phyloP scores from a whole-genome alignment of 805 yeast genomes.

The Sugiyamaella marilandica region DNA sequence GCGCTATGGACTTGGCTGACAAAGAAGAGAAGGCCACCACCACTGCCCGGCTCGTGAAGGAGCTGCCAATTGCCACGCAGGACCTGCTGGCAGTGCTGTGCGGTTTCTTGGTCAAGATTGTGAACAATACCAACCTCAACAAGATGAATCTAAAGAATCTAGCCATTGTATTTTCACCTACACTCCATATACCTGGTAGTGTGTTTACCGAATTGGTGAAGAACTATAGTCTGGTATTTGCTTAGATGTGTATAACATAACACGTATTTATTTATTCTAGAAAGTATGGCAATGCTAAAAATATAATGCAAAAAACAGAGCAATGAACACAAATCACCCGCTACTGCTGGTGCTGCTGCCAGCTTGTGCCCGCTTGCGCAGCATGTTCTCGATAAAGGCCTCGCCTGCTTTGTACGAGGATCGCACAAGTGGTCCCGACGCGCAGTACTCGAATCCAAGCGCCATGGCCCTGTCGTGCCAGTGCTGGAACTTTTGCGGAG shows the following conservation, averaged over 20 bases:
- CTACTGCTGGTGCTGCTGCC: no score
- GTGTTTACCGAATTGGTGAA: conserved; percentile 55
- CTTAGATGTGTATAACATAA: background rate
- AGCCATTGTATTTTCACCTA: conserved; percentile 79
- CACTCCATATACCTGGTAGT: conserved; percentile 62
- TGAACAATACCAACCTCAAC: conserved; percentile 56
- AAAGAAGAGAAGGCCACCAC: conserved; percentile 24
- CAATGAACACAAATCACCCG: conserved; percentile 17
- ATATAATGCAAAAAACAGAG: background rate
- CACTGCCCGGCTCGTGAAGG: conserved; percentile 32
- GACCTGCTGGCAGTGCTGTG: conserved; percentile 63
- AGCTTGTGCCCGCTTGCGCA: conserved; percentile 53
- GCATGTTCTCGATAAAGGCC: conserved; percentile 89
- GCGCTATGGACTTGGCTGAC: conserved; percentile 30
- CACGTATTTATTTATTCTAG: conserved; percentile 1
- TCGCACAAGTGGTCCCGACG: conserved; percentile 94
- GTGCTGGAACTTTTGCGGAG: conserved; percentile 88
- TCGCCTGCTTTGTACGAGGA: conserved; percentile 98
- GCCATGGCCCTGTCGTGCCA: conserved; percentile 85
- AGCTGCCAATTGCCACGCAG: conserved; percentile 50
- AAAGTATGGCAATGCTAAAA: background rate
- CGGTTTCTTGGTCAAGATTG: conserved; percentile 60
- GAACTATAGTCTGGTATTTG: conserved; percentile 58
- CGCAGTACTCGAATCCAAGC: conserved; percentile 92
- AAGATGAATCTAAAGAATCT: conserved; percentile 80